Evolutionary conservation across 352 stramenopile species (phyloP).

Genomic region (Phytophthora sp.): DNA sequence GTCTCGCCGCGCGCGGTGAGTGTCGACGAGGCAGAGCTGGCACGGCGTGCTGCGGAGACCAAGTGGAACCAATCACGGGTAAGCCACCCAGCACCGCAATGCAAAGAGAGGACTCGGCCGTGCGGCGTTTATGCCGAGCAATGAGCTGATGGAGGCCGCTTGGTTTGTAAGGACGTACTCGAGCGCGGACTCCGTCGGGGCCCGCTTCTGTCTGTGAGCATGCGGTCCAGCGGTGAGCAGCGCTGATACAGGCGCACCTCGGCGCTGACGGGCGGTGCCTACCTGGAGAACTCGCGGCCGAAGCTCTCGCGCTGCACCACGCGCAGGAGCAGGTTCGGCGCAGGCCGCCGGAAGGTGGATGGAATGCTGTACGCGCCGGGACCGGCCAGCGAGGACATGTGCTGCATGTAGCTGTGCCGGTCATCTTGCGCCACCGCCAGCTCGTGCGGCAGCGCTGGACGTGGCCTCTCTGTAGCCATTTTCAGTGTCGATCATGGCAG

Average conservation of each 20-base stretch:
- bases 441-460: conserved; percentile 13
- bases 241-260: conserved; percentile 2
- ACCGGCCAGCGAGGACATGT: conserved; percentile 46
- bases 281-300: conserved; percentile 68
- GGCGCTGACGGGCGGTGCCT: neutral
- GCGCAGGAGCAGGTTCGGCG: conserved; percentile 45
- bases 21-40: conserved; percentile 39
- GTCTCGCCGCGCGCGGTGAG: conserved; percentile 43
- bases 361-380: conserved; percentile 66
- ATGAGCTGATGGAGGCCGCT: conserved; percentile 11
- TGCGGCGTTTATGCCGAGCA: conserved; percentile 27
- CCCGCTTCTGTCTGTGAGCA: conserved; percentile 35
- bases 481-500: neutral
- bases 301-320: conserved; percentile 57
- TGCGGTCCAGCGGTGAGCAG: conserved; percentile 6
- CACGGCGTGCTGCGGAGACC: conserved; percentile 21
- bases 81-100: conserved; percentile 21
- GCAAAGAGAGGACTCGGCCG: conserved; percentile 9
- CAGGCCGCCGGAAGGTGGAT: conserved; percentile 47
- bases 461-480: conserved; percentile 25
- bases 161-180: conserved; percentile 9
- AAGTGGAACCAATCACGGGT: conserved; percentile 24
- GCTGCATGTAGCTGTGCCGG: conserved; percentile 62
- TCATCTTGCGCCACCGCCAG: conserved; percentile 28
- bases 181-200: neutral